Evolutionary conservation across 73 alveolate genomes (phyloP), one percentile per base, ranked within the genome.

Genomic region (Breviolum minutum): DNA sequence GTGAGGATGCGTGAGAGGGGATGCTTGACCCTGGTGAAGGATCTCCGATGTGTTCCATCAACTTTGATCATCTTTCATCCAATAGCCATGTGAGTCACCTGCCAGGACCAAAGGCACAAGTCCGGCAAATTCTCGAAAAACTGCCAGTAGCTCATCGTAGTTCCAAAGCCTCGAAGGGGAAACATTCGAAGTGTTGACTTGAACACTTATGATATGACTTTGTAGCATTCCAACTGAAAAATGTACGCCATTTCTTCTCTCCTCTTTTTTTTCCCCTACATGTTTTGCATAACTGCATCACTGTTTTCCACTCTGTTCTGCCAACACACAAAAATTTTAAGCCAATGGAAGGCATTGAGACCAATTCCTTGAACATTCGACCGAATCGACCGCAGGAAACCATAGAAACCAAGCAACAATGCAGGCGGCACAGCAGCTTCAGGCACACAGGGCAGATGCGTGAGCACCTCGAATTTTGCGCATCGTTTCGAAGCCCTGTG

Each of bases 21-120:
- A 68, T 17, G 77, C 3, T 1, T 68, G 17, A 68, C 77, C 24
- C 24, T 68, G 77, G 24, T 17, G 77, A 14, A 40, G n/a, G 17
- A 68, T 68, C 24, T 40, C n/a, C n/a, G 54, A 40, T 40, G 3
- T 40, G 0, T 40, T 40, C 54, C 54, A 40, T 40, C 54, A n/a
- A n/a, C n/a, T n/a, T n/a, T n/a, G n/a, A n/a, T n/a, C n/a, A n/a
- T n/a, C n/a, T n/a, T n/a, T n/a, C n/a, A n/a, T n/a, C n/a, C n/a
- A n/a, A n/a, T n/a, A n/a, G 54, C 54, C 54, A 40, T 40, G 54
- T 40, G 54, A 40, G 54, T 40, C 54, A 40, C 96, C 96, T 89
- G 96, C 96, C 32, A 89, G 77, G 40, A 89, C 96, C 86, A 89
- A 26, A 19, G 96, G 96, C 86, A 89, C 96, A 14, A 48, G 40